phyloP scores from a whole-genome alignment of 495 filamentous ascomycete genomes.

The Neurospora sp. region DNA sequence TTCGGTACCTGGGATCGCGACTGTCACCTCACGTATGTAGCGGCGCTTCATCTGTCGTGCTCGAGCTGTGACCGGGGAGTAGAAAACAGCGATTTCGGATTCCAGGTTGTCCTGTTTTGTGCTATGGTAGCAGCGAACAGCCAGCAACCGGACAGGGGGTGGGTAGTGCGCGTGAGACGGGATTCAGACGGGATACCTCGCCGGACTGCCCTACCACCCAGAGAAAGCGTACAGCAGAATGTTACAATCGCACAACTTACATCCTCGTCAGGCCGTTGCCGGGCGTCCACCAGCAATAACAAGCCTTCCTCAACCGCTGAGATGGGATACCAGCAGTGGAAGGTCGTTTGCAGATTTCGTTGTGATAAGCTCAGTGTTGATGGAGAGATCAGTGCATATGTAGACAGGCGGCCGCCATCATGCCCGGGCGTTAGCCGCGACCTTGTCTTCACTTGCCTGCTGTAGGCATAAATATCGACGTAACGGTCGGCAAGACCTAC shows the following conservation, averaged over 20 bases:
- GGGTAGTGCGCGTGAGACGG: not conserved
- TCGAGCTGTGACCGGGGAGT: not conserved
- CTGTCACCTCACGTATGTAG: not conserved
- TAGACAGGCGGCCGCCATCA: not conserved
- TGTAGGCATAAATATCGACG: not conserved
- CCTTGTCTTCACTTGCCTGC: not conserved
- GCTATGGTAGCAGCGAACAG: not conserved
- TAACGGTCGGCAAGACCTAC: not conserved
- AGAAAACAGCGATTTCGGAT: not conserved
- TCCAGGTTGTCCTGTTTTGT: not conserved
- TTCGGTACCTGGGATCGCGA: slow-evolving; percentile 6
- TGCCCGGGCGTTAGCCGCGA: not conserved
- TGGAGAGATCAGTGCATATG: not conserved
- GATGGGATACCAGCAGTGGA: not conserved
- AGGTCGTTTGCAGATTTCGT: not conserved
- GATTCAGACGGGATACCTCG: not conserved
- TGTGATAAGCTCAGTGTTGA: not conserved
- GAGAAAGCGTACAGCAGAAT: not conserved
- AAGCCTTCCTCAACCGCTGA: not conserved
- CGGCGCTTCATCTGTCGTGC: slow-evolving; percentile 1
- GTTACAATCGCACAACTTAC: not conserved
- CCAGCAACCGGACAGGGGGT: not conserved
- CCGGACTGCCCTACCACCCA: not conserved
- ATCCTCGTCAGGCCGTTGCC: too few species aligned
- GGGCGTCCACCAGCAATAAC: not conserved